These are phyloP conservation scores for Penicillium sp. DNA, from an alignment of 2,329 filamentous ascomycete genomes.

Conservation along the genomic window DNA sequence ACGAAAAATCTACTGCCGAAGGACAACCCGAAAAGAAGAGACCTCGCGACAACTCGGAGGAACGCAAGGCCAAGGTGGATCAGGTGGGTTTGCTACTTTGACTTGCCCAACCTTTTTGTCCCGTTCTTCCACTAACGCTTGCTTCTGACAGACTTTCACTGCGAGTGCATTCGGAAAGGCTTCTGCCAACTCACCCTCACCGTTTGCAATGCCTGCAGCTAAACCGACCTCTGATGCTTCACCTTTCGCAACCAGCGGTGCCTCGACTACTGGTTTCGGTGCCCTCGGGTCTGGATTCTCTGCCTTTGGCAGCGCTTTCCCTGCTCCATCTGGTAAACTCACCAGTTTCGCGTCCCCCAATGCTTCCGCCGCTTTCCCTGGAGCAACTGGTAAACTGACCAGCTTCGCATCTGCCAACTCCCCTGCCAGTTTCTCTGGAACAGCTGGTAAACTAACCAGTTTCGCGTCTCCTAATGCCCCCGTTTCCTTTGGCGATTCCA, in stretches of 20 bases:
- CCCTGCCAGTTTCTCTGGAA: constrained; percentile 31
- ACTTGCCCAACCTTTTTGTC: background rate
- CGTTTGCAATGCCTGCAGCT: background rate
- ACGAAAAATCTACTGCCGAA: constrained; percentile 19
- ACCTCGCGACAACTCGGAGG: constrained; percentile 36
- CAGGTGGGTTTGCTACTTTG: constrained; percentile 23
- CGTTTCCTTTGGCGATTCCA: constrained; percentile 41
- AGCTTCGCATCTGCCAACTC: constrained; percentile 68
- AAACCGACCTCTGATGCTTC: constrained; percentile 33
- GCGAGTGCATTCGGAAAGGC: constrained; percentile 45
- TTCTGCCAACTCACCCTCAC: constrained; percentile 10
- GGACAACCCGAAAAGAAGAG: constrained; percentile 38
- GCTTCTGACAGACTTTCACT: constrained; percentile 26
- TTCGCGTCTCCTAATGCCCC: constrained; percentile 65
- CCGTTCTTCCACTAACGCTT: background rate
- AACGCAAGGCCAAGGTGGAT: constrained; percentile 28
- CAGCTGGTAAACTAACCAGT: constrained; percentile 55
- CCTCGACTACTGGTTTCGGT: constrained; percentile 43
- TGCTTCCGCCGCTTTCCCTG: constrained; percentile 39
- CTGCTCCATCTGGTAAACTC: constrained; percentile 43
- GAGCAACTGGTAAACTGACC: constrained; percentile 51
- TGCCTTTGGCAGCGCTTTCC: constrained; percentile 36
- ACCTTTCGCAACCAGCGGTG: constrained; percentile 39
- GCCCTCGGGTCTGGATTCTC: constrained; percentile 38
- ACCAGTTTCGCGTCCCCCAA: constrained; percentile 68